A percentile compares a stretch with the other conserved stretches of the same genome.
Evolutionary conservation across 495 filamentous ascomycete species (phyloP).

Genomic region (Clavariopsis aquatica): DNA sequence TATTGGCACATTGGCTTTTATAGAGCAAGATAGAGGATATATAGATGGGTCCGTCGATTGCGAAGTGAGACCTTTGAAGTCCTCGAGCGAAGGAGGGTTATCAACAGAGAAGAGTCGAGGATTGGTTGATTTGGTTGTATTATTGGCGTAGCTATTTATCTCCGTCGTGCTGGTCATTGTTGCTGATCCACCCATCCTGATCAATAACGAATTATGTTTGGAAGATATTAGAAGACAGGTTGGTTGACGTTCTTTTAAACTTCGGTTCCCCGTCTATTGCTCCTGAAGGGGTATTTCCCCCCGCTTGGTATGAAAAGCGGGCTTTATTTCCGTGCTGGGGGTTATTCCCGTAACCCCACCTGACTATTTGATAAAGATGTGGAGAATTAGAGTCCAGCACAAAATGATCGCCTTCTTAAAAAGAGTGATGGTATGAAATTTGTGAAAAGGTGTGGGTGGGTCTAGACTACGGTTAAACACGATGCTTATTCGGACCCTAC

Average conservation of each 20-base stretch:
- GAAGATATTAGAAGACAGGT: too few relatives aligned
- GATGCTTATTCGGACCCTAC: not conserved
- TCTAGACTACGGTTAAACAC: too few relatives aligned
- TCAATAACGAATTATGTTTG: not conserved
- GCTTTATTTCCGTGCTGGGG: not conserved
- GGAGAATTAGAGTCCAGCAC: too few relatives aligned
- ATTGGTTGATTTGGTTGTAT: not conserved
- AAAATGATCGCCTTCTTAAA: too few relatives aligned
- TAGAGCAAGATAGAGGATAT: constrained; percentile 50
- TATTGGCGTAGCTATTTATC: not conserved
- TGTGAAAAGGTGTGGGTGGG: too few relatives aligned
- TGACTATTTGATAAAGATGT: too few relatives aligned
- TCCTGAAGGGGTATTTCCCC: not conserved
- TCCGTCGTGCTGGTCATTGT: not conserved
- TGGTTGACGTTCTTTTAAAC: not conserved
- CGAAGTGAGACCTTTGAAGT: constrained; percentile 50
- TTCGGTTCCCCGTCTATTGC: not conserved
- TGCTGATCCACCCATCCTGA: not conserved
- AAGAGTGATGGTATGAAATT: too few relatives aligned
- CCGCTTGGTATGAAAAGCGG: not conserved
- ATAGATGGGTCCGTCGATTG: constrained; percentile 39
- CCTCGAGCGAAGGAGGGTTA: constrained; percentile 34
- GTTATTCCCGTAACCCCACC: not conserved
- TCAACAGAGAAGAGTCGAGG: constrained; percentile 34
- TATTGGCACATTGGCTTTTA: constrained; percentile 55